A percentile compares a stretch with the other conserved stretches of the same genome.
Conservation (phyloP, 2,329 filamentous ascomycete species). For the Dothideomycetidae sp. region DNA sequence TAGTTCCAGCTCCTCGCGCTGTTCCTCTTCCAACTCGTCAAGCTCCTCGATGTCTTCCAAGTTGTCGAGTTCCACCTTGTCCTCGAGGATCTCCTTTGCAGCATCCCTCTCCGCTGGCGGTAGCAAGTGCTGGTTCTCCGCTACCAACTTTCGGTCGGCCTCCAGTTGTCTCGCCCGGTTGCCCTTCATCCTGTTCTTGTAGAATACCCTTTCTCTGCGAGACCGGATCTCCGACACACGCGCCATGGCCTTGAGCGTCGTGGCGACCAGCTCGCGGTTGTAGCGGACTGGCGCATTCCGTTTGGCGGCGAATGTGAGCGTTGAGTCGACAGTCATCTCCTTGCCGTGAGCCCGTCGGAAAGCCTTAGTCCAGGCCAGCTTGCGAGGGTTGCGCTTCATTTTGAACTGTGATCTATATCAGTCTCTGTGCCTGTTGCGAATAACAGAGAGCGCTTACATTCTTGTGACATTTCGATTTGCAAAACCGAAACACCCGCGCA, state of each 20-base stretch:
- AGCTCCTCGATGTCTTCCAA: conserved; percentile 23
- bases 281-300: conserved; percentile 93
- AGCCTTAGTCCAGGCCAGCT: conserved; percentile 93
- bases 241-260: conserved; percentile 85
- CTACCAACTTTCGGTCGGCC: conserved; percentile 73
- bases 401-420: conserved; percentile 49
- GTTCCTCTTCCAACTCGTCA: conserved; percentile 30
- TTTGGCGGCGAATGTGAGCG: conserved; percentile 78
- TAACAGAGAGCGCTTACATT: conserved; percentile 28
- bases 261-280: conserved; percentile 78
- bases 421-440: background rate
- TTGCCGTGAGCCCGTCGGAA: conserved; percentile 73
- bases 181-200: conserved; percentile 84
- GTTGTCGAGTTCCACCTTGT: conserved; percentile 35
- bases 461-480: conserved; percentile 54
- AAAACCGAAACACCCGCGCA: conserved; percentile 52
- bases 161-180: conserved; percentile 72
- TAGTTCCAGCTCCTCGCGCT: conserved; percentile 22
- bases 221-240: conserved; percentile 73
- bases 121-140: conserved; percentile 83
- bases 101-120: conserved; percentile 39
- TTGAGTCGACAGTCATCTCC: conserved; percentile 83
- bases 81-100: conserved; percentile 39
- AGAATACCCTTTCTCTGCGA: conserved; percentile 78
- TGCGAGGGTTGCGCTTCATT: conserved; percentile 96